Conservation (phyloP, 768 basidiomycete genomes). For the Mycena rosella region DNA sequence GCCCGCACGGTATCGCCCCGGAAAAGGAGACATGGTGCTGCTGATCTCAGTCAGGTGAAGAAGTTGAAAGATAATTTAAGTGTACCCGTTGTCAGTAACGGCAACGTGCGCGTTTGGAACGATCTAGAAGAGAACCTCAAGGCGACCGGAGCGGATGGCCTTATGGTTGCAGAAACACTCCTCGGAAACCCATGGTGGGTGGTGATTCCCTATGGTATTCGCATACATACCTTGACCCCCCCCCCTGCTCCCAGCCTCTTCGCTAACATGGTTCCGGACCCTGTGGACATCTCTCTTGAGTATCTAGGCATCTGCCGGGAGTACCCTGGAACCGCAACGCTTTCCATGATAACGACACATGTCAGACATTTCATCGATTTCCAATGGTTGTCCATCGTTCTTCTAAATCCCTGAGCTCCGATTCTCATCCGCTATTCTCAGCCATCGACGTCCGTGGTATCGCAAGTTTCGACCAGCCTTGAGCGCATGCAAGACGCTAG, state of each 20-base stretch:
- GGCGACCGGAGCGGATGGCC: slow-evolving; percentile 74
- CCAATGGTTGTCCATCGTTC: slow-evolving; percentile 65
- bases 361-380: slow-evolving; percentile 76
- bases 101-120: slow-evolving; percentile 74
- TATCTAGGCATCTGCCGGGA: slow-evolving; percentile 73
- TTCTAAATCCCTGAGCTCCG: slow-evolving; percentile 23
- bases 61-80: slow-evolving; percentile 62
- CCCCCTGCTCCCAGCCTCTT: slow-evolving; percentile 71
- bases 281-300: slow-evolving; percentile 75
- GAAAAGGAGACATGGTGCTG: slow-evolving; percentile 78
- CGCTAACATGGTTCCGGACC: slow-evolving; percentile 65
- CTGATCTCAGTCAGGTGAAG: slow-evolving; percentile 73
- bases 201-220: not conserved
- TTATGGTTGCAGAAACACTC: slow-evolving; percentile 87
- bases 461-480: slow-evolving; percentile 65
- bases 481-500: slow-evolving; percentile 54
- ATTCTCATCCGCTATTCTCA: slow-evolving; percentile 35
- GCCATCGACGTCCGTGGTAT: slow-evolving; percentile 68
- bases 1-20: slow-evolving; percentile 79
- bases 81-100: slow-evolving; percentile 81
- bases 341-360: slow-evolving; percentile 70
- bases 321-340: slow-evolving; percentile 62
- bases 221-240: not conserved
- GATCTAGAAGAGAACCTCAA: slow-evolving; percentile 68
- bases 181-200: slow-evolving; percentile 80